Evolutionary conservation across 805 yeast genomes (phyloP).

Genomic region (Wickerhamomyces canadensis): DNA sequence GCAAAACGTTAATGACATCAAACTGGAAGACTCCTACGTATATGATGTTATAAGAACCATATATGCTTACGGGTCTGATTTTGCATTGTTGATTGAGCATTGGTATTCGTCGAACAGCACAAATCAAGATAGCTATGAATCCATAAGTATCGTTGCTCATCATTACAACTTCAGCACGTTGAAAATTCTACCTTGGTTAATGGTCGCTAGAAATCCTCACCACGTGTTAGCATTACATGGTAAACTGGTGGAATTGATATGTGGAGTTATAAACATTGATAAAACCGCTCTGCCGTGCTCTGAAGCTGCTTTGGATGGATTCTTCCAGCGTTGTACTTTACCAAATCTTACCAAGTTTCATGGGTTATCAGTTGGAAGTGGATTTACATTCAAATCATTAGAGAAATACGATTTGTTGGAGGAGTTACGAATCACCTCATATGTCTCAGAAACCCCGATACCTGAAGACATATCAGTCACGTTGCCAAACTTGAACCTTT

Average conservation of each 20-base stretch:
- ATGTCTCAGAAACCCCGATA: not conserved
- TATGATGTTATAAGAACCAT: conserved; percentile 3
- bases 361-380: conserved; percentile 1
- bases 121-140: not conserved
- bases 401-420: not conserved
- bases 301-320: not conserved
- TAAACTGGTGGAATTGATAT: not conserved
- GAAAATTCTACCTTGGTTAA: conserved; percentile 1
- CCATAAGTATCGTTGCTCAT: conserved; percentile 1
- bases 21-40: conserved; percentile 1
- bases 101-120: not conserved
- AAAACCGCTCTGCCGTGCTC: conserved; percentile 1
- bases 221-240: conserved; percentile 1
- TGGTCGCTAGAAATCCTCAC: conserved; percentile 2
- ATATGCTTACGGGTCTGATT: conserved; percentile 5
- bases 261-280: conserved; percentile 3
- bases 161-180: not conserved
- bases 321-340: not conserved
- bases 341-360: conserved; percentile 1
- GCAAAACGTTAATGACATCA: conserved; percentile 1
- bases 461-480: not conserved
- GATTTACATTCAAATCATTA: conserved; percentile 1
- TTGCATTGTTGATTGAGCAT: conserved; percentile 2
- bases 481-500: not conserved
- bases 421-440: not conserved